Percentiles rank a stretch among this genome's conserved stretches.
Evolutionary conservation across 1,284 basidiomycete species (phyloP).

Genomic region (Trametes polyzona): DNA sequence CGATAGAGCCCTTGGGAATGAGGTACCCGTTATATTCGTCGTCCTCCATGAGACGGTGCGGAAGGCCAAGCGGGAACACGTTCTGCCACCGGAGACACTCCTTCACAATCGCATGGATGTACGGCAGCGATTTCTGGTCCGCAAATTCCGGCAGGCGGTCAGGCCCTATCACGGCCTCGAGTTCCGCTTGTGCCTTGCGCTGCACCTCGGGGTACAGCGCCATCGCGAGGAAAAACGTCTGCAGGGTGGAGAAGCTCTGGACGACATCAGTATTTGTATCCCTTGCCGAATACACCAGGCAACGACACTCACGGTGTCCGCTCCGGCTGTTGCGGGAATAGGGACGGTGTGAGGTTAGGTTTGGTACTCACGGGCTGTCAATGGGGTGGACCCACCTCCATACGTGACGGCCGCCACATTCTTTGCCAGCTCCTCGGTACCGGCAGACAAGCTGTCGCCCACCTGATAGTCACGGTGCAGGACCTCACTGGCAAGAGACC

Average conservation of each 20-base stretch:
- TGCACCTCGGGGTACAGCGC: constrained; percentile 41
- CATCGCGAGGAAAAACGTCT: constrained; percentile 41
- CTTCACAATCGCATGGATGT: constrained; percentile 41
- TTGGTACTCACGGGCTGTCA: background rate
- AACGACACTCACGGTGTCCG: constrained; percentile 23
- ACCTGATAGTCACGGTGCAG: constrained; percentile 10
- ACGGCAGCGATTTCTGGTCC: constrained; percentile 40
- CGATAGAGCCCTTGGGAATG: constrained; percentile 28
- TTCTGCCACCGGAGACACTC: constrained; percentile 44
- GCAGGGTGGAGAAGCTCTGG: constrained; percentile 23
- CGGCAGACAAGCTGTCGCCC: background rate
- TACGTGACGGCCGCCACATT: constrained; percentile 19
- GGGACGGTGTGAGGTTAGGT: background rate
- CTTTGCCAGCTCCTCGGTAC: constrained; percentile 19
- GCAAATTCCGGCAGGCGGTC: constrained; percentile 41
- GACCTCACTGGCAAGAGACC: constrained; percentile 13
- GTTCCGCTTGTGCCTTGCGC: constrained; percentile 39
- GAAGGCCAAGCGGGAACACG: constrained; percentile 32
- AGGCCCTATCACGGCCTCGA: constrained; percentile 39
- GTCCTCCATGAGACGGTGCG: constrained; percentile 25
- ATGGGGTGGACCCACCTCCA: constrained; percentile 9
- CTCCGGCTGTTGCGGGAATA: constrained; percentile 17
- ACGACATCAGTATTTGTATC: background rate
- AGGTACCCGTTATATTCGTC: constrained; percentile 28
- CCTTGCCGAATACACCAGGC: too few relatives aligned